Conservation (phyloP, 805 yeast species). For the Metschnikowia matae region DNA sequence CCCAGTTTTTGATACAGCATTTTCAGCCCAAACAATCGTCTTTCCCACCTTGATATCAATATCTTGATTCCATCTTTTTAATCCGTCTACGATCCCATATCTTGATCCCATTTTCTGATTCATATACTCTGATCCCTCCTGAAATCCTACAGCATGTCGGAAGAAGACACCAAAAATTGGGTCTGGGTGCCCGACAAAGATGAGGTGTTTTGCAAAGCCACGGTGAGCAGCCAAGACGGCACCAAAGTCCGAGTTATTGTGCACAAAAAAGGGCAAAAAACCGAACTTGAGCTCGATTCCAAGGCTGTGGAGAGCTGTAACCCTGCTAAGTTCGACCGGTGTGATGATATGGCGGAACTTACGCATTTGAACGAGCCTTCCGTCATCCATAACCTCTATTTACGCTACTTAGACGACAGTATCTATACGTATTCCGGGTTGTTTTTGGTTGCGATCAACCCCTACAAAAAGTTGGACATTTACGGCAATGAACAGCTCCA, state of each 20-base stretch:
- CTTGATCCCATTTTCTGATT: too few relatives aligned
- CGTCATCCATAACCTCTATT: constrained; percentile 77
- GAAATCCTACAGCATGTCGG: background rate
- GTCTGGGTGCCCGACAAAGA: constrained; percentile 75
- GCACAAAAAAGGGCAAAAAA: constrained; percentile 39
- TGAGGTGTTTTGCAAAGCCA: constrained; percentile 57
- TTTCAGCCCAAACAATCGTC: too few relatives aligned
- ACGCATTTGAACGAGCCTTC: constrained; percentile 94
- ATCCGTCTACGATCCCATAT: too few relatives aligned
- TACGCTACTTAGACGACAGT: constrained; percentile 70
- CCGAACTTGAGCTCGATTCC: constrained; percentile 39
- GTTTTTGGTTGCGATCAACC: constrained; percentile 92
- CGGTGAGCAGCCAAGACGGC: constrained; percentile 42
- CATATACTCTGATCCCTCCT: too few relatives aligned
- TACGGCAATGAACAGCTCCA: constrained; percentile 59
- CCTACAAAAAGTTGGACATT: constrained; percentile 71
- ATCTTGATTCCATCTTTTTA: too few relatives aligned
- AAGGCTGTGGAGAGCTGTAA: constrained; percentile 61
- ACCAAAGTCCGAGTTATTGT: constrained; percentile 37
- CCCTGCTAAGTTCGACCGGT: constrained; percentile 85
- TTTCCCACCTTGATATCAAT: too few relatives aligned
- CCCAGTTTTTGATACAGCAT: too few relatives aligned
- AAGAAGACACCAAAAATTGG: constrained; percentile 44
- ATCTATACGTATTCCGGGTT: constrained; percentile 95
- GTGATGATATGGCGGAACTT: constrained; percentile 92